These are phyloP conservation scores for Fusarium solani-melongenae DNA, from an alignment of 2,329 filamentous ascomycete genomes.

Conservation along the genomic window DNA sequence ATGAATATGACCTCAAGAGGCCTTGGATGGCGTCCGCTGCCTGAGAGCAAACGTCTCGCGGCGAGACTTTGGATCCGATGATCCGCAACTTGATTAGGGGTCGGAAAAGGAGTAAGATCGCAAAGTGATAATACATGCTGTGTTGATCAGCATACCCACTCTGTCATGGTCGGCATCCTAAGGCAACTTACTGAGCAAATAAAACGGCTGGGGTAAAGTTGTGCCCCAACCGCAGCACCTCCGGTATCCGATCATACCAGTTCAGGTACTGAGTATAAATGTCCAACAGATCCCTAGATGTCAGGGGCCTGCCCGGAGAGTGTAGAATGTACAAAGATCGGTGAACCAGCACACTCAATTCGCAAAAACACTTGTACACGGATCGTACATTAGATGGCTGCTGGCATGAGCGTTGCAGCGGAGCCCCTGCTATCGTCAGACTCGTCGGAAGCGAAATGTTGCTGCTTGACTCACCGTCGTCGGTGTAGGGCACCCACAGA, in stretches of 20 bases:
- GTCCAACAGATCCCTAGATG: slow-evolving; percentile 69
- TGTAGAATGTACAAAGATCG: slow-evolving; percentile 78
- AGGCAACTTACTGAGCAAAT: slow-evolving; percentile 76
- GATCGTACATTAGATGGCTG: slow-evolving; percentile 76
- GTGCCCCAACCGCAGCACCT: slow-evolving; percentile 71
- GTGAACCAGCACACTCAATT: slow-evolving; percentile 79
- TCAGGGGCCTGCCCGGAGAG: slow-evolving; percentile 73
- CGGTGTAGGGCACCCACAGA: slow-evolving; percentile 68
- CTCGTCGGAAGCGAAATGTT: neutral
- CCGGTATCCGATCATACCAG: slow-evolving; percentile 77
- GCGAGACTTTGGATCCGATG: slow-evolving; percentile 70
- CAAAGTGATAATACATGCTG: slow-evolving; percentile 78
- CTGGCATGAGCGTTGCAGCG: slow-evolving; percentile 65
- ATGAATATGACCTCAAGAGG: slow-evolving; percentile 66
- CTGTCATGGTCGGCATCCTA: neutral
- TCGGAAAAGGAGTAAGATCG: slow-evolving; percentile 78
- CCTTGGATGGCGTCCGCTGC: slow-evolving; percentile 70
- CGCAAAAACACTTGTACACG: slow-evolving; percentile 75
- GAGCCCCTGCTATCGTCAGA: slow-evolving; percentile 55
- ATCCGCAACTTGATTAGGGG: slow-evolving; percentile 75
- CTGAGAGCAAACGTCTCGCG: slow-evolving; percentile 73
- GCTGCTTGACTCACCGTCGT: slow-evolving; percentile 60
- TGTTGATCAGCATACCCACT: slow-evolving; percentile 2
- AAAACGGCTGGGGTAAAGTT: slow-evolving; percentile 80
- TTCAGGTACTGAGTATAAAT: slow-evolving; percentile 76